These are phyloP conservation scores for Aegilops tauschii DNA, from an alignment of 176 grass and related monocot species.

Conservation along the genomic window DNA sequence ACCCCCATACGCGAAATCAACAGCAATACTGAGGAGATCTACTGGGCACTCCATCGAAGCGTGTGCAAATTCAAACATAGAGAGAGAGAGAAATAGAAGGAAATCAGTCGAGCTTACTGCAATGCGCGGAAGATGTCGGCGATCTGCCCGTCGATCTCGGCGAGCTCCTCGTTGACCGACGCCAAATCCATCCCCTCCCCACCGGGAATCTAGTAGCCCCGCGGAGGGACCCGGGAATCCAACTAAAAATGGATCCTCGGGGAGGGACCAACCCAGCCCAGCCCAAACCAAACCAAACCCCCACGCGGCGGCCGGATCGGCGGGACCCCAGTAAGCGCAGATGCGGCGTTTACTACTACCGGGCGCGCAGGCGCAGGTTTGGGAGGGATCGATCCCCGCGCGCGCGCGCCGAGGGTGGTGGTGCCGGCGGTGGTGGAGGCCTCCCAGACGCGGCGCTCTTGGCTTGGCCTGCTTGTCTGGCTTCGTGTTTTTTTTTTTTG, in stretches of 20 bases:
- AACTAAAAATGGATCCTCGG: neutral
- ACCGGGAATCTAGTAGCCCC: neutral
- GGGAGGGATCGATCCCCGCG: neutral
- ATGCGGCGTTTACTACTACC: neutral
- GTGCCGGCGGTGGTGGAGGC: neutral
- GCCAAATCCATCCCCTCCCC: slow-evolving; percentile 78
- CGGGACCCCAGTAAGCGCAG: slow-evolving; percentile 6
- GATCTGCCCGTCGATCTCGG: slow-evolving; percentile 86
- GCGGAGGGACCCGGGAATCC: neutral
- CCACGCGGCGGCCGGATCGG: slow-evolving; percentile 2
- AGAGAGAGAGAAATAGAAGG: neutral
- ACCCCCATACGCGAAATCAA: neutral
- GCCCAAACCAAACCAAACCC: neutral
- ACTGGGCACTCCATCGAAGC: neutral
- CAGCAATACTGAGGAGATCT: slow-evolving; percentile 13
- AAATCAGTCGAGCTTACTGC: slow-evolving; percentile 55
- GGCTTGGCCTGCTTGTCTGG: neutral
- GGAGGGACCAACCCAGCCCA: neutral
- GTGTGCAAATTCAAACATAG: neutral
- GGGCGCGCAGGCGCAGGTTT: neutral
- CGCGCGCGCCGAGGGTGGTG: neutral
- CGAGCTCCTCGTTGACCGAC: slow-evolving; percentile 80
- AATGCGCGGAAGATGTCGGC: slow-evolving; percentile 87
- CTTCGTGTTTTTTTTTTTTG: neutral
- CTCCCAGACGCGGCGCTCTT: neutral